Evolutionary conservation across 2,329 filamentous ascomycete species (phyloP), one percentile per base, ranked within the genome.

Genomic region (Phyllosticta citrichinensis): DNA sequence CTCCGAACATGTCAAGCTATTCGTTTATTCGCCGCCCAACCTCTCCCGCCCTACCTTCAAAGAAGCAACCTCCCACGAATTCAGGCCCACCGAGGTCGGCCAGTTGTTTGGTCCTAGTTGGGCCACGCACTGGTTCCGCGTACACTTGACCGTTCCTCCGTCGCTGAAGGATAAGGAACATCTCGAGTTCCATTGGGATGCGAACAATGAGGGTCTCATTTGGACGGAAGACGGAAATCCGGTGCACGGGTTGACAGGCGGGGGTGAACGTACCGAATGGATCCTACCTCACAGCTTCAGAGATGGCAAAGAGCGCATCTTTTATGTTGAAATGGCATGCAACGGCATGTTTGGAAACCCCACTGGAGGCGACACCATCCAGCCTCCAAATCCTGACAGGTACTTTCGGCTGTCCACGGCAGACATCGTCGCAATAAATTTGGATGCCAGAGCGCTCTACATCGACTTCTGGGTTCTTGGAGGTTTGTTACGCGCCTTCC

Each of bases 271-370:
- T 59, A 82, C 87, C 17, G 91, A 97, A 75, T 99, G 93, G 92
- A 85, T 96, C 63, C 80, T 99, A 53, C 93, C 94, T 9, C 80
- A 89, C 57, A 79, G 80, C 17, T 96, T 89, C 76, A 83, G 89
- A 64, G 89, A 96, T 72, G 92, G 91, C 58, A 86, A 93, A 71
- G 84, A 91, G 68, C 92, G 97, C 73, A 85, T 82, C 19, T 89
- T 99, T 68, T 99, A 97, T 74, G 87, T 99, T 65, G 94, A 99
- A 77, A 96, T 97, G 89, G 94, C 94, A 20, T 97, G 94, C 77
- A 99, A 99, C 73, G 87, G 87, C 74, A 97, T 97, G 92, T 97
- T 97, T 76, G 94, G 94, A 67, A 96, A 96, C 72, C 88, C 91
- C 0, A 82, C 87, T 0, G 87, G 87, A 20, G 91, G 90, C 25